Base-by-base conservation (phyloP, 2,329 filamentous ascomycete genomes). In the Coniella vitis region DNA sequence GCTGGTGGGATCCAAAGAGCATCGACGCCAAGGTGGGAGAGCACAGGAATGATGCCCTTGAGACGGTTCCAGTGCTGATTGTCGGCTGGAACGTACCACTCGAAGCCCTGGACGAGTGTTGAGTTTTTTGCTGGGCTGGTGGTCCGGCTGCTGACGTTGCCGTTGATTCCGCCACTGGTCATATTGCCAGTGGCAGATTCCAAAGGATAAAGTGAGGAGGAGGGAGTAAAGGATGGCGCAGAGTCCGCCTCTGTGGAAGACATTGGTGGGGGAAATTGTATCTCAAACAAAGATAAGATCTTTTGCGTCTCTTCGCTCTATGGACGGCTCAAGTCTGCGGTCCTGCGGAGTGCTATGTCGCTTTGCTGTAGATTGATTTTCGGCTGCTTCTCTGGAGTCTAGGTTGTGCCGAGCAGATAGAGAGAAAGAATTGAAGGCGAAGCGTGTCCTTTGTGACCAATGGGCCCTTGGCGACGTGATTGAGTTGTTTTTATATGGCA, bases 1-100 rank as follows among this genome's bases (percentile, higher is more conserved):
- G 77, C 84, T 0, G 84, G 84, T 1, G 84, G 84, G 5, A 87
- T 74, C 83, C 83, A 87, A 25, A 84, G 67, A 45, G 73, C 73
- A 46, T 78, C 75, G 43, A 86, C 69, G 2, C 83, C 84, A 21
- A 81, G 72, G 0, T 70, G 67, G 56, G 79, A 77, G 3, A 86
- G 67, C 4, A 68, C 66, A 0, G 76, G 73, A 1, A 84, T 58
- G 7, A 71, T 69, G 19, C 68, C 64, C 13, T 66, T 63, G 1
- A 86, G 72, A 10, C 81, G 75, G 36, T 70, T 65, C 75, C 79
- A 86, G 63, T 86, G 82, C 43, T 70, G 65, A 45, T 74, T 64
- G 54, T 82, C 75, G 42, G 74, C 73, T 2, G 81, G 80, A 5
- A 79, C 72, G 60, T 87, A 81, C 84, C 84, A 87, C 67, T 87